Base-by-base conservation (phyloP, 2,329 filamentous ascomycete species). In the Epichloe amarillans region DNA sequence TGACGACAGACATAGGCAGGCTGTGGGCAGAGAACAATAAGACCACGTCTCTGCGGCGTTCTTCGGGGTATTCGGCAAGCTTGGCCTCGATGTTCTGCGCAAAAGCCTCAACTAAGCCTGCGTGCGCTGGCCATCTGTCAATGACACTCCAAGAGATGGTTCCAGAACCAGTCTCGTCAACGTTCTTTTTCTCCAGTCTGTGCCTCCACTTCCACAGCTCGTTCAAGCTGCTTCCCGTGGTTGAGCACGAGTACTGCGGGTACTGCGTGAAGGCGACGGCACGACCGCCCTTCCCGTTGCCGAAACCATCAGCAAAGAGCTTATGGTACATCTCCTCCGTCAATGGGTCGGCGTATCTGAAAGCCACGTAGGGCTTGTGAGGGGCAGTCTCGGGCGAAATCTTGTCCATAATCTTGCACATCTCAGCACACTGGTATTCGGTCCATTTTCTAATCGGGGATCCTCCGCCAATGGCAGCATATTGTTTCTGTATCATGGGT, bases 191-290 rank as follows among this genome's bases (percentile, higher is more conserved):
- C 67, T 97, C 90, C 49, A 98, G 71, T 55, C 88, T 76, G 62
- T 88, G 86, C 55, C 90, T 79, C 89, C 90, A 96, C 70, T 94
- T 96, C 93, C 93, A 98, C 37, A 98, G 71, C 70, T 98, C 93
- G 62, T 98, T 98, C 52, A 98, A 71, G 55, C 88, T 95, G 67
- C 88, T 95, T 21, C 93, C 93, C 0, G 93, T 98, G 1, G 93
- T 98, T 19, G 89, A 95, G 71, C 94, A 98, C 19, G 88, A 95
- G 69, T 98, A 98, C 66, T 98, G 93, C 2, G 93, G 93, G 61
- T 98, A 98, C 68, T 98, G 93, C 30, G 91, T 96, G 64, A 98
- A 98, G 1, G 93, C 93, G 4, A 98, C 89, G 2, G 94, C 93
- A 52, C 93, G 80, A 3, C 91, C 91, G n/a, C 90, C 90, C 54